Evolutionary conservation across 2,329 filamentous ascomycete species (phyloP), one percentile per base, ranked within the genome.

Genomic region (Phyllosticta ampelicida): DNA sequence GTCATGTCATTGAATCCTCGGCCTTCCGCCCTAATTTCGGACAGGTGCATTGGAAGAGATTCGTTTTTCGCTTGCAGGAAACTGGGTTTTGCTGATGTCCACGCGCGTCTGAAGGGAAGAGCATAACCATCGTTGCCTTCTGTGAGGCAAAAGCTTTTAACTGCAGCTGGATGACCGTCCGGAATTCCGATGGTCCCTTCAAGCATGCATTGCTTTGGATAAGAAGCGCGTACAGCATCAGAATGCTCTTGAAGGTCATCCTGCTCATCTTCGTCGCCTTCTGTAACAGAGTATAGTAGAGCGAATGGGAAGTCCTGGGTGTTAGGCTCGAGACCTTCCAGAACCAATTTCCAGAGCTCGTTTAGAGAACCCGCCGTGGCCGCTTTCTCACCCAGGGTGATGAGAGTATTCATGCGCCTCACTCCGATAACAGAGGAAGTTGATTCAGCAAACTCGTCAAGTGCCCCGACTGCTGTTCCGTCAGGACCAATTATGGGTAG

Each of bases 371-470:
- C 54, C 5, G 54, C 53, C 10, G 54, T 28, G n/a, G 54, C n/a
- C 3, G 58, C 51, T 13, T 56, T 56, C 26, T 60, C 58, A 9
- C 54, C 58, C 9, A 60, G 50, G 11, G 36, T 18, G 16, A 60
- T 53, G 11, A 60, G 48, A 1, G 54, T 57, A n/a, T 48, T 56
- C 13, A 60, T 53, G 9, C 58, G 53, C 16, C 58, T 48, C 2
- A 57, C 58, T 20, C 29, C 54, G 19, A 60, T 56, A 2, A 60
- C 58, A 23, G 55, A 19, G 4, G n/a, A 36, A 3, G 58, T 60
- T 8, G 54, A 29, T 30, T 60, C 58, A 18, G 30, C 53, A 20
- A 60, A 60, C 18, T 60, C 58, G 13, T 60, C 58, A 3, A 60
- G 21, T 3, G 54, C 58, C 13, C 58, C 58, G n/a, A 54, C 21